Evolutionary conservation across 2,329 filamentous ascomycete genomes (phyloP).

Genomic region (Diaporthe citrichinensis): DNA sequence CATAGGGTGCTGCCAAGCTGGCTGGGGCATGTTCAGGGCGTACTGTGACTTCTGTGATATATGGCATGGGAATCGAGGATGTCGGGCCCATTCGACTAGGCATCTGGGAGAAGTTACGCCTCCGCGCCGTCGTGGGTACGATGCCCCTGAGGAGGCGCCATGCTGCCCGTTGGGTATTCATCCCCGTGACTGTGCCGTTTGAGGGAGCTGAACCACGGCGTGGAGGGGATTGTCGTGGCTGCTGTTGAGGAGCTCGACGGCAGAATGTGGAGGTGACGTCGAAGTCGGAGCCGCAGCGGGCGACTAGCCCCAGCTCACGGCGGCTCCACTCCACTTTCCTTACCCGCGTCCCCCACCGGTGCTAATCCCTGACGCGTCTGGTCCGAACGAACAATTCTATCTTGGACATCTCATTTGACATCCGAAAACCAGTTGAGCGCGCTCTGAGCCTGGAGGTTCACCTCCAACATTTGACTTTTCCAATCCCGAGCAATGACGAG

Average conservation of each 20-base stretch:
- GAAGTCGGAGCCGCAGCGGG: slow-evolving; percentile 31
- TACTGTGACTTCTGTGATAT: slow-evolving; percentile 70
- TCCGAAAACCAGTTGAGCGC: background rate
- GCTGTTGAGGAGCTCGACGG: background rate
- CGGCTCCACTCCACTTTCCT: slow-evolving; percentile 1
- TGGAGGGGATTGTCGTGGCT: background rate
- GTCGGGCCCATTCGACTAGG: slow-evolving; percentile 50
- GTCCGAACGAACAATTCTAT: background rate
- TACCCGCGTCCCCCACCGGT: slow-evolving; percentile 5
- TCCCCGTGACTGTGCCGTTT: slow-evolving; percentile 42
- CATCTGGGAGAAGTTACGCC: slow-evolving; percentile 60
- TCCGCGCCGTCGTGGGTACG: slow-evolving; percentile 48
- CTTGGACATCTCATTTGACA: background rate
- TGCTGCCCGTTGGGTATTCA: slow-evolving; percentile 54
- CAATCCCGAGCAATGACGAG: slow-evolving; percentile 8
- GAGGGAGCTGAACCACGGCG: background rate
- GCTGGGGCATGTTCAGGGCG: slow-evolving; percentile 41
- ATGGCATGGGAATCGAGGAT: slow-evolving; percentile 68
- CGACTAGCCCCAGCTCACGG: background rate
- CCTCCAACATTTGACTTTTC: too few relatives aligned
- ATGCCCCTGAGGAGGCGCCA: slow-evolving; percentile 54
- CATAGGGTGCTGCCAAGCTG: slow-evolving; percentile 4
- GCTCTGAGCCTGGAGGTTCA: background rate
- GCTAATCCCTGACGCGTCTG: slow-evolving; percentile 4
- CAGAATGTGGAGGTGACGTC: slow-evolving; percentile 37